phyloP scores from a whole-genome alignment of 768 basidiomycete genomes.

The Lactarius sanguifluus region DNA sequence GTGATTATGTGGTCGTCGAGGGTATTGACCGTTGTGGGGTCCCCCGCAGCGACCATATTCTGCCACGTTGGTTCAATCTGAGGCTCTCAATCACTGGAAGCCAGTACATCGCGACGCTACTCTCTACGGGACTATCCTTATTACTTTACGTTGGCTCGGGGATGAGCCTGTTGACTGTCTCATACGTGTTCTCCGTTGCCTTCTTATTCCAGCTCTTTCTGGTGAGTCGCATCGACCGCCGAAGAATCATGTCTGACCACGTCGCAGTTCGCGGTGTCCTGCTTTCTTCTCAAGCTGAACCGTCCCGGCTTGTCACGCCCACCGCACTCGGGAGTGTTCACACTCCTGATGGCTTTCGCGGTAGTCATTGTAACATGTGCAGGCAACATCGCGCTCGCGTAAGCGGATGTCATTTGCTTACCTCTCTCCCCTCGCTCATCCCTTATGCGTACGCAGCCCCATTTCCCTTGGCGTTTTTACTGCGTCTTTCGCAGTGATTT shows the following conservation, averaged over 20 bases:
- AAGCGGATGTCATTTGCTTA: not conserved
- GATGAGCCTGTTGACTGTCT: slow-evolving; percentile 27
- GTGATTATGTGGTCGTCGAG: not conserved
- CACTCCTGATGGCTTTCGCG: slow-evolving; percentile 24
- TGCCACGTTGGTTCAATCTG: slow-evolving; percentile 26
- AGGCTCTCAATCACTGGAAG: slow-evolving; percentile 26
- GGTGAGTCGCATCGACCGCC: slow-evolving; percentile 12
- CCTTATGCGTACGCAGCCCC: slow-evolving; percentile 15
- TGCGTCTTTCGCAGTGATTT: slow-evolving; percentile 20
- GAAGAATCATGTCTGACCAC: not conserved
- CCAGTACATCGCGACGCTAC: slow-evolving; percentile 21
- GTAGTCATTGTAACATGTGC: slow-evolving; percentile 24
- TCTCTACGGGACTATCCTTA: slow-evolving; percentile 23
- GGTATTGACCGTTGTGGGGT: not conserved
- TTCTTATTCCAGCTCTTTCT: slow-evolving; percentile 28
- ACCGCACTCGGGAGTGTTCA: slow-evolving; percentile 21
- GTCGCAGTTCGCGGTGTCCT: slow-evolving; percentile 26
- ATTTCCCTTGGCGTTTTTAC: slow-evolving; percentile 26
- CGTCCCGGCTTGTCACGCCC: slow-evolving; percentile 25
- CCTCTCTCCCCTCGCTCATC: not conserved
- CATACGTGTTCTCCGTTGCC: slow-evolving; percentile 29
- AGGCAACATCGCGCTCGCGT: slow-evolving; percentile 28
- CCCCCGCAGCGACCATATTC: slow-evolving; percentile 23
- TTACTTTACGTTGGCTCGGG: slow-evolving; percentile 29
- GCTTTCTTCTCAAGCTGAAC: slow-evolving; percentile 27